Conservation (phyloP, 1,284 basidiomycete species). For the Stygiomarasmius scandens region DNA sequence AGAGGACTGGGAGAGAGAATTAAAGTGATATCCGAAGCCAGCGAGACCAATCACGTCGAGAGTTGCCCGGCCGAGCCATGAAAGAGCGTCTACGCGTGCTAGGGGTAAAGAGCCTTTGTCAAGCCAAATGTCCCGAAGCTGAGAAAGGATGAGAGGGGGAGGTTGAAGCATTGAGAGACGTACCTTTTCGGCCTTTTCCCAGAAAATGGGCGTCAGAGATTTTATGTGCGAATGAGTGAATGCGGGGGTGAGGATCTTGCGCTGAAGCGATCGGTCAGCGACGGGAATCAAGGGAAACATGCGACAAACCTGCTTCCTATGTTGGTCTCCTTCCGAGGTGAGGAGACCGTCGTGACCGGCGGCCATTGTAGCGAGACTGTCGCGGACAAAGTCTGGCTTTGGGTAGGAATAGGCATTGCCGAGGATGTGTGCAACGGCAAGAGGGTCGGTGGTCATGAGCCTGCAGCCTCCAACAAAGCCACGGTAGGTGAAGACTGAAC, state of each 20-base stretch:
- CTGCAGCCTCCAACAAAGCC: slow-evolving; percentile 57
- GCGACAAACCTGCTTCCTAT: slow-evolving; percentile 49
- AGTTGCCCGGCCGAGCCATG: slow-evolving; percentile 65
- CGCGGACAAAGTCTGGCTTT: slow-evolving; percentile 65
- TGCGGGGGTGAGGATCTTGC: slow-evolving; percentile 53
- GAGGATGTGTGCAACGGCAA: slow-evolving; percentile 64
- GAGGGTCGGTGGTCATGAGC: slow-evolving; percentile 62
- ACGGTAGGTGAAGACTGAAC: slow-evolving; percentile 55
- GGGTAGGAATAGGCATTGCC: slow-evolving; percentile 63
- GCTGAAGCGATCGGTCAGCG: slow-evolving; percentile 24
- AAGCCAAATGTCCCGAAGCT: slow-evolving; percentile 55
- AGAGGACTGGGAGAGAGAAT: slow-evolving; percentile 43
- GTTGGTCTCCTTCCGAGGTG: slow-evolving; percentile 54
- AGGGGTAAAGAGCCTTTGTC: not conserved
- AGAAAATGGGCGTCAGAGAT: slow-evolving; percentile 63
- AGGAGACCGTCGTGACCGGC: slow-evolving; percentile 50
- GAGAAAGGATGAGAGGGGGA: slow-evolving; percentile 4
- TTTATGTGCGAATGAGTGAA: slow-evolving; percentile 60
- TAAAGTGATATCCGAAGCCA: slow-evolving; percentile 68
- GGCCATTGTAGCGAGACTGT: slow-evolving; percentile 57
- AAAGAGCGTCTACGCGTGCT: slow-evolving; percentile 55
- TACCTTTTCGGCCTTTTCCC: slow-evolving; percentile 62
- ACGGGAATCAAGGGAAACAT: slow-evolving; percentile 2
- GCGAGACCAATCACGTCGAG: slow-evolving; percentile 76
- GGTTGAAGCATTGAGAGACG: slow-evolving; percentile 19